Conservation (phyloP, 2,329 filamentous ascomycete genomes). For the Fusarium fracticaudum region DNA sequence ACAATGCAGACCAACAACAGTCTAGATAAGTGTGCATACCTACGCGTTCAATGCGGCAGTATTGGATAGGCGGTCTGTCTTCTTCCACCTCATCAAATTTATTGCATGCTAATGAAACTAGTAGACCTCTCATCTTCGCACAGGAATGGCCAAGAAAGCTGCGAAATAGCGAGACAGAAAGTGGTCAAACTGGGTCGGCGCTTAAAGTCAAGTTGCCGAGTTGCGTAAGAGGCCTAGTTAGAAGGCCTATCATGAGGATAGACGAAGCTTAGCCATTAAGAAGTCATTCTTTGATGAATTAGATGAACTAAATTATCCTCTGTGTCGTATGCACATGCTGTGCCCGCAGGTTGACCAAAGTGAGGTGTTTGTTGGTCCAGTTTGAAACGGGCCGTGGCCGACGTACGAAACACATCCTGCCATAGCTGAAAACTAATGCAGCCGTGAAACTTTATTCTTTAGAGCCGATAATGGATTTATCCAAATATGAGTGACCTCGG, state of each 20-base stretch:
- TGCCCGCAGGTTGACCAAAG: neutral
- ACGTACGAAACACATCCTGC: neutral
- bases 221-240: neutral
- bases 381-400: neutral
- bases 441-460: neutral
- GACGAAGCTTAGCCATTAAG: neutral
- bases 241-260: neutral
- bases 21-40: neutral
- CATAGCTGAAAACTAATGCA: neutral
- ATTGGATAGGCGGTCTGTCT: neutral
- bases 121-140: neutral
- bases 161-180: neutral
- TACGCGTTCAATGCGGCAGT: neutral
- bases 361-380: neutral
- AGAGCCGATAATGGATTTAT: accelerated
- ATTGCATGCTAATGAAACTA: neutral
- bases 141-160: neutral
- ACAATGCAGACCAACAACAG: neutral
- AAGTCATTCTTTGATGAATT: accelerated
- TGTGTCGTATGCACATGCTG: neutral
- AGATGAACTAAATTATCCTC: accelerated
- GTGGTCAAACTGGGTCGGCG: neutral
- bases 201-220: neutral
- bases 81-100: neutral
- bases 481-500: accelerated